phyloP scores from a whole-genome alignment of 2,329 filamentous ascomycete species.

The Zasmidium angulare region DNA sequence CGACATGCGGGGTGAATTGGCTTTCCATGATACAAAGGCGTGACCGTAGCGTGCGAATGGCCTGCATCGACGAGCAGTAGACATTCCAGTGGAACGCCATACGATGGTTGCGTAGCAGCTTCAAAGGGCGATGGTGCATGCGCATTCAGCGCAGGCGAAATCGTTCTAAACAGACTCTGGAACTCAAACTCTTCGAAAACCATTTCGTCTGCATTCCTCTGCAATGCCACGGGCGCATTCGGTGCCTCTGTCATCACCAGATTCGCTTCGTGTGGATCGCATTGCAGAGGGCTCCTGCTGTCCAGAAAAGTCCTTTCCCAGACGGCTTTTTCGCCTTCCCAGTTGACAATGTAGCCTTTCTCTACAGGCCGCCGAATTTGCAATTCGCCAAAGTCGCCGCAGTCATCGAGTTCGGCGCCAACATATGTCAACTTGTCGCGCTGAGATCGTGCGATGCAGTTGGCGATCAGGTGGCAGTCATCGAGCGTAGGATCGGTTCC shows the following conservation, averaged over 20 bases:
- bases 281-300: slow-evolving; percentile 45
- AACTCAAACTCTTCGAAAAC: slow-evolving; percentile 98
- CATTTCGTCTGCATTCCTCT: slow-evolving; percentile 91
- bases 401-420: slow-evolving; percentile 73
- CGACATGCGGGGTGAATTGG: slow-evolving; percentile 79
- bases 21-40: slow-evolving; percentile 77
- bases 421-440: slow-evolving; percentile 78
- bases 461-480: slow-evolving; percentile 73
- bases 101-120: background rate
- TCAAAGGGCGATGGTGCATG: slow-evolving; percentile 30
- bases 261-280: slow-evolving; percentile 78
- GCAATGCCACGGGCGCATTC: slow-evolving; percentile 75
- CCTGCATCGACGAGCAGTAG: slow-evolving; percentile 88
- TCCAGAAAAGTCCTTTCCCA: slow-evolving; percentile 90
- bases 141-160: slow-evolving; percentile 28
- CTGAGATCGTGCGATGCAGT: slow-evolving; percentile 78
- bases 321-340: slow-evolving; percentile 92
- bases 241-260: slow-evolving; percentile 83
- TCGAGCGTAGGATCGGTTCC: slow-evolving; percentile 35
- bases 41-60: slow-evolving; percentile 89
- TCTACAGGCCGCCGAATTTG: slow-evolving; percentile 86
- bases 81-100: slow-evolving; percentile 41
- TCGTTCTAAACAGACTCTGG: slow-evolving; percentile 70
- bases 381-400: slow-evolving; percentile 86
- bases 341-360: slow-evolving; percentile 92